Conservation (phyloP, 78 protist genomes). For the Dictyostelium capitatum region DNA sequence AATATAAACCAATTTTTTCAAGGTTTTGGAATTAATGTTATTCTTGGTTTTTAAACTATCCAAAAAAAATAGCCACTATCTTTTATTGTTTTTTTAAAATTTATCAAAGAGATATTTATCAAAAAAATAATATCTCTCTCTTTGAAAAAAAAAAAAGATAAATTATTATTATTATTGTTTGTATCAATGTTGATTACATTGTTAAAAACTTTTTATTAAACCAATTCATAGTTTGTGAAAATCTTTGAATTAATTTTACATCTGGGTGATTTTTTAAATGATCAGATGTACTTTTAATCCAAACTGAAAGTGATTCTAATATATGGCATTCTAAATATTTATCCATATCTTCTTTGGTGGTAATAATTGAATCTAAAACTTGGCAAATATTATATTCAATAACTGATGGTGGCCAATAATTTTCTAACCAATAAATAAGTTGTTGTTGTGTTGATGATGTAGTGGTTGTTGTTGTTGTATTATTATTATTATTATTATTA, state of each 20-base stretch:
- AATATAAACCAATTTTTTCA: too few relatives aligned
- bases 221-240: slow-evolving; percentile 48
- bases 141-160: too few relatives aligned
- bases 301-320: slow-evolving; percentile 48
- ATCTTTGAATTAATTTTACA: slow-evolving; percentile 39
- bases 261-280: background rate
- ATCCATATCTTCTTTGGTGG: slow-evolving; percentile 44
- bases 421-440: slow-evolving; percentile 62
- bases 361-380: slow-evolving; percentile 60
- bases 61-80: too few relatives aligned
- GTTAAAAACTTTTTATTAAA: slow-evolving; percentile 33
- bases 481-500: too few relatives aligned
- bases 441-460: slow-evolving; percentile 19
- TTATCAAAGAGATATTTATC: too few relatives aligned
- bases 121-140: too few relatives aligned
- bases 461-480: background rate
- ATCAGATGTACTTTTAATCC: slow-evolving; percentile 38
- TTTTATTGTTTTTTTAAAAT: too few relatives aligned
- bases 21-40: too few relatives aligned
- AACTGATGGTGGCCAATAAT: slow-evolving; percentile 68
- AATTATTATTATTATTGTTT: too few relatives aligned
- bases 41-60: too few relatives aligned
- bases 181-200: too few relatives aligned
- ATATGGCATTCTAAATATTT: slow-evolving; percentile 1
- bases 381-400: slow-evolving; percentile 77